Conservation (phyloP, 2,329 filamentous ascomycete species). For the Penicillium expansum region DNA sequence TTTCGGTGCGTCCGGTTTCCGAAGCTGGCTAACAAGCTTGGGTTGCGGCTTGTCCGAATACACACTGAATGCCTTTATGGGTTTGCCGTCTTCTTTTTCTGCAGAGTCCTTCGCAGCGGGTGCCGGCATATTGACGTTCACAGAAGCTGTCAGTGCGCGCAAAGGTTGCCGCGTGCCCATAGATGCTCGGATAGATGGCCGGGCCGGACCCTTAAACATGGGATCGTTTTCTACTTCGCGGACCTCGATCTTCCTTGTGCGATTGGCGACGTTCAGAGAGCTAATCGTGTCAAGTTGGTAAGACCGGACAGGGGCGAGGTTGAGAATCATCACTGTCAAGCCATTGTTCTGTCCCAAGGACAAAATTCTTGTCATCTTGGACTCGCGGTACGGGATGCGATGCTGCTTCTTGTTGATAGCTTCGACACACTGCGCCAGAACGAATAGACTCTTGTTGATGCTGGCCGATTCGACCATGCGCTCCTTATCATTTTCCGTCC, state of each 20-base stretch:
- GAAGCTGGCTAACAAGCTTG: slow-evolving; percentile 45
- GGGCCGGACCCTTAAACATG: slow-evolving; percentile 73
- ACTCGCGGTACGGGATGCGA: slow-evolving; percentile 88
- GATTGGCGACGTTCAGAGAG: slow-evolving; percentile 90
- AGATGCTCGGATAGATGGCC: slow-evolving; percentile 46
- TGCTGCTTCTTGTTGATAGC: slow-evolving; percentile 74
- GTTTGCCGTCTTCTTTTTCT: slow-evolving; percentile 63
- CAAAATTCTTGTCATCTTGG: slow-evolving; percentile 94
- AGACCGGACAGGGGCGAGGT: slow-evolving; percentile 83
- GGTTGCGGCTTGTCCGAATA: slow-evolving; percentile 66
- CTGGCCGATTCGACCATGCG: slow-evolving; percentile 90
- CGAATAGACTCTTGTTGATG: slow-evolving; percentile 97
- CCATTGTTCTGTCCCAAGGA: slow-evolving; percentile 93
- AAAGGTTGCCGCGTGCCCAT: slow-evolving; percentile 70
- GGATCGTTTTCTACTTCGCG: slow-evolving; percentile 95
- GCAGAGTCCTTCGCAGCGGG: slow-evolving; percentile 50
- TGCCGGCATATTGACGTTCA: slow-evolving; percentile 67
- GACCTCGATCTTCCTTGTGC: slow-evolving; percentile 94
- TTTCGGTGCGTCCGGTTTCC: slow-evolving; percentile 45
- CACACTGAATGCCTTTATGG: slow-evolving; percentile 79
- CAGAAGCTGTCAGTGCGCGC: slow-evolving; percentile 69
- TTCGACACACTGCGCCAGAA: slow-evolving; percentile 91
- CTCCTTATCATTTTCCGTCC: slow-evolving; percentile 91
- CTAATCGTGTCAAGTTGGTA: slow-evolving; percentile 93
- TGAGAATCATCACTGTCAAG: slow-evolving; percentile 93